Evolutionary conservation across 2,329 filamentous ascomycete genomes (phyloP), one percentile per base, ranked within the genome.

Genomic region (Trichophyton equinum): DNA sequence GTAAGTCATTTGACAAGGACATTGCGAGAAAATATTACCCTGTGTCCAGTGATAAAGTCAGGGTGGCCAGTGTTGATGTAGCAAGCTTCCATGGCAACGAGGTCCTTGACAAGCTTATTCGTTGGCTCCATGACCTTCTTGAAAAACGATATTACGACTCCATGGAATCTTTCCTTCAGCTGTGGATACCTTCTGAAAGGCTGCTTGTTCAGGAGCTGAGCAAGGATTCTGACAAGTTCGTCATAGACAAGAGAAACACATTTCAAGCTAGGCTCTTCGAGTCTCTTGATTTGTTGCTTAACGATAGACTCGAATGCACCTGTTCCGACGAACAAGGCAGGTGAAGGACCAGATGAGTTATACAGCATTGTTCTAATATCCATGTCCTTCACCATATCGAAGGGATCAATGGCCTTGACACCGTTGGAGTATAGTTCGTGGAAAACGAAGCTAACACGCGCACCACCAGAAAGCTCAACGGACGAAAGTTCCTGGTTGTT

Each of bases 21-120:
- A 18, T 30, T n/a, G 20, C 1, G n/a, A 49, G 13, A 57, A 33
- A 25, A 51, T 77, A 80, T 75, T 80, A 85, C 85, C 69, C 91
- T 86, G 74, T 96, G 92, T 27, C 94, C 94, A 71, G 96, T 97
- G 65, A 99, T 79, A 76, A 99, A 99, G 72, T 99, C 94, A 8
- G 94, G 94, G 73, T 99, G 95, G 8, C 91, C 94, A 33, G 95
- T 99, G 79, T 99, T 99, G 80, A 99, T 88, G 74, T 99, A 99
- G 78, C 89, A 95, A 13, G 91, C 79, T 75, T 99, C 94, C 94
- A 99, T 99, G 8, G 86, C 78, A 27, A 99, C 92, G 46, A 99
- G 81, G 72, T 99, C 94, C 69, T 79, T 85, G 61, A 99, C 94
- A 56, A 99, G 82, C 81, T 97, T 97, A 79, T 96, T 97, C 42